Conservation (phyloP, 306 rosid species). For the Castanospermum australe region DNA sequence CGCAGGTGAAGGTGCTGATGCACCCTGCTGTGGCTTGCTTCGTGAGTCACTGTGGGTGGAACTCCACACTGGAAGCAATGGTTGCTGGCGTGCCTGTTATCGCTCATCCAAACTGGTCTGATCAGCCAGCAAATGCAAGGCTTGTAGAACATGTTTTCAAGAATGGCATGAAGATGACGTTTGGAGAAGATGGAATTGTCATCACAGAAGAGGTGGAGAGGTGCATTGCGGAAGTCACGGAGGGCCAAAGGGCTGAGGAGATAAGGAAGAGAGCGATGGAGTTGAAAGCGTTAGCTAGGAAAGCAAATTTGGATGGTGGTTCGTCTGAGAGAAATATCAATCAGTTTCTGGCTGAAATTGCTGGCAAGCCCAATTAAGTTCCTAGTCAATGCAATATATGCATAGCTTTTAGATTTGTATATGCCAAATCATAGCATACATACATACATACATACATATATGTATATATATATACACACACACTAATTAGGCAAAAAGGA, state of each 20-base stretch:
- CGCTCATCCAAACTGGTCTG: slow-evolving; percentile 44
- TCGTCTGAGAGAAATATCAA: slow-evolving; percentile 35
- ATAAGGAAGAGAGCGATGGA: slow-evolving; percentile 30
- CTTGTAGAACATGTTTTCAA: slow-evolving; percentile 32
- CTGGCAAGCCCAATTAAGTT: not conserved
- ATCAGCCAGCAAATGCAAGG: slow-evolving; percentile 47
- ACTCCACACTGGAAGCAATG: slow-evolving; percentile 40
- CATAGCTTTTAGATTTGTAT: not conserved
- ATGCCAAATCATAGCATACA: too few relatives aligned
- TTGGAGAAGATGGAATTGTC: slow-evolving; percentile 32
- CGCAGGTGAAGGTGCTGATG: slow-evolving; percentile 48
- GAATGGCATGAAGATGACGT: slow-evolving; percentile 36
- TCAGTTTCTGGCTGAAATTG: slow-evolving; percentile 34
- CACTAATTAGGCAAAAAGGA: too few relatives aligned
- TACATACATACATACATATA: too few relatives aligned
- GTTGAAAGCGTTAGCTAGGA: slow-evolving; percentile 28
- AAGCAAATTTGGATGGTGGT: slow-evolving; percentile 33
- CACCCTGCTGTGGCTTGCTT: slow-evolving; percentile 50
- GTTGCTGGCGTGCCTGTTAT: slow-evolving; percentile 39
- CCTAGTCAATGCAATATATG: not conserved
- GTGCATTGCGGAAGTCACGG: slow-evolving; percentile 41
- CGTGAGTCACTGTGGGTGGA: slow-evolving; percentile 55
- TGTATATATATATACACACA: too few relatives aligned
- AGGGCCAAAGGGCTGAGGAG: slow-evolving; percentile 25
- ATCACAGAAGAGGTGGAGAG: slow-evolving; percentile 37